Base-by-base conservation (phyloP, 2,329 filamentous ascomycete species). In the Albifimbria verrucaria region DNA sequence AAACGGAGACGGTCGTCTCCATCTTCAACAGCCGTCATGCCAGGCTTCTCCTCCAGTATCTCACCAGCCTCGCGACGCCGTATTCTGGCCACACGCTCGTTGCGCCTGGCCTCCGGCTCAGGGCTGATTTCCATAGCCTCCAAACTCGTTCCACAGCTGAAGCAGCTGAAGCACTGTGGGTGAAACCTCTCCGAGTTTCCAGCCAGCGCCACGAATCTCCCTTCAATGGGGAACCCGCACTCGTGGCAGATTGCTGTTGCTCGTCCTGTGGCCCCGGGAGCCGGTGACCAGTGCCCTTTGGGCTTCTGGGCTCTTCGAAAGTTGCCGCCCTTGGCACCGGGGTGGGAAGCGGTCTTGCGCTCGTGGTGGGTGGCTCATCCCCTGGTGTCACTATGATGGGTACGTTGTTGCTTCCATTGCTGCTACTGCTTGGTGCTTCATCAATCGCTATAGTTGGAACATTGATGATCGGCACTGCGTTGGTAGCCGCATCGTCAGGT, bases 121-220 rank as follows among this genome's bases (percentile, higher is more conserved):
- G 92, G 91, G 60, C 94, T 96, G 70, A 99, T 97, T 62, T 96
- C 94, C 53, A 99, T 89, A 52, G 92, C 93, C 73, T 99, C 94
- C 18, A 99, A 87, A 20, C 86, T 82, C 10, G 92, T 96, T 25
- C 87, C 86, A 69, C 94, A 99, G 55, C 89, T 82, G 68, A 90
- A 88, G 75, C 94, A 99, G 43, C 83, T 81, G 75, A 99, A 97
- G 72, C 94, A 99, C 59, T 92, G 85, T 0, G 94, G 92, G 62
- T 99, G 94, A 69, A 97, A 97, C 20, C 92, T 88, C 62, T 86
- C 81, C 3, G 73, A 64, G 39, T 82, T 79, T 23, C 91, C 91
- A 2, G 86, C 86, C 7, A 96, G 85, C 4, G 88, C 90, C 21
- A 97, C 88, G 59, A 96, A 93, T 53, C 93, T 89, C 3, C 94